A percentile compares a stretch with the other conserved stretches of the same genome.
Evolutionary conservation across 306 rosid genomes (phyloP).

Genomic region (Ochetophila trinervis): DNA sequence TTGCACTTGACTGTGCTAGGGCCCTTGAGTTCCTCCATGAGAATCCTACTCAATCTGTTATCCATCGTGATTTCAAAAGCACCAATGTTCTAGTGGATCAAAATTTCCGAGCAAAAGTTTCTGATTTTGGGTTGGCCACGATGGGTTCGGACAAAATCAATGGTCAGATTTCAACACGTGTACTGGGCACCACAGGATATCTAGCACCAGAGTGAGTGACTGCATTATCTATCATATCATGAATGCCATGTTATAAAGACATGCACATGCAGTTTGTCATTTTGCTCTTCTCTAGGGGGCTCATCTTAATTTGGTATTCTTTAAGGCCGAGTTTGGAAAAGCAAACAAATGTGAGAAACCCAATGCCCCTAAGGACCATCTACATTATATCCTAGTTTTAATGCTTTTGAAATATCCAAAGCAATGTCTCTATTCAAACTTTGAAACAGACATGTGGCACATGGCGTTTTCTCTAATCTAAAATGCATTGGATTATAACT

Average conservation of each 20-base stretch:
- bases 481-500: too few species aligned
- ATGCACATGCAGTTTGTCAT: constrained; percentile 40
- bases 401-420: too few species aligned
- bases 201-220: constrained; percentile 95
- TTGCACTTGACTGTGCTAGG: constrained; percentile 94
- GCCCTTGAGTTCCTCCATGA: constrained; percentile 91
- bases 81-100: constrained; percentile 64
- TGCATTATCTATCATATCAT: constrained; percentile 21
- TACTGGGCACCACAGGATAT: constrained; percentile 94
- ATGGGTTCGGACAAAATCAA: constrained; percentile 82
- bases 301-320: constrained; percentile 28
- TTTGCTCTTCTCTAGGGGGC: too few species aligned
- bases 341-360: neutral
- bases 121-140: constrained; percentile 83
- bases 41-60: constrained; percentile 66
- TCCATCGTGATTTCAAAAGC: constrained; percentile 89
- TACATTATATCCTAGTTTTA: too few species aligned
- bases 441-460: too few species aligned
- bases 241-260: constrained; percentile 30
- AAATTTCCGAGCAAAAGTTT: constrained; percentile 83
- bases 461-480: too few species aligned
- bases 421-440: too few species aligned
- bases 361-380: neutral
- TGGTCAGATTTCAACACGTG: constrained; percentile 80
- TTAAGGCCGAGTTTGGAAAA: constrained; percentile 1